Base-by-base conservation (phyloP, 2,329 filamentous ascomycete species). In the Phaeosphaeriaceae sp. region DNA sequence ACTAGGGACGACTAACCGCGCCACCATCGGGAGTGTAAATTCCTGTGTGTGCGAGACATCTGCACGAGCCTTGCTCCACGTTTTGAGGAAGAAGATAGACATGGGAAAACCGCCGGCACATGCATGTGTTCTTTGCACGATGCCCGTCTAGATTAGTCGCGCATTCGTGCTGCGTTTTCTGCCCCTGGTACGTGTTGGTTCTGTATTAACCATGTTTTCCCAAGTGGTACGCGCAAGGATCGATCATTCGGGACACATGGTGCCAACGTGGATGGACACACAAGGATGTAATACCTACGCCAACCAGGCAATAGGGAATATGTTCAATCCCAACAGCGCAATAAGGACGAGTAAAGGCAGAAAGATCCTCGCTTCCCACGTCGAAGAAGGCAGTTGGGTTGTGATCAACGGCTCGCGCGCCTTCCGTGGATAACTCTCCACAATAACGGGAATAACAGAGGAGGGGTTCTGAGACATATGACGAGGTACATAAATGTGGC, bases 391-490 rank as follows among this genome's bases (percentile, higher is more conserved):
- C 24, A 49, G 47, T 21, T 23, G 22, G 21, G 22, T 7, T 24
- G 5, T 11, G 44, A 47, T 49, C 47, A 47, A 19, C 47, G 47
- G 47, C 47, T 30, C 23, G 47, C 47, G 23, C 47, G 24, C 22
- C n/a, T n/a, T 30, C 24, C 23, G n/a, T 49, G 3, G 23, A 17
- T n/a, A 28, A n/a, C 47, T 30, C 47, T 30, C 47, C 47, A 30
- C 47, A 26, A n/a, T 26, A 28, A 11, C 47, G 17, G 47, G 24
- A 30, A 28, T 49, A 49, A 54, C 19, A 22, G 13, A 15, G 3
- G 43, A 46, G 43, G 19, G 43, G 43, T 46, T 46, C 19, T 22
- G 42, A 48, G 52, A 54, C 43, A 54, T 30, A 28, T 49, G 47
- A 30, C 47, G 47, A 49, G 4, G 35, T 40, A 40, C 35, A n/a